phyloP scores from a whole-genome alignment of 495 filamentous ascomycete genomes.

The Daldinia grandis region DNA sequence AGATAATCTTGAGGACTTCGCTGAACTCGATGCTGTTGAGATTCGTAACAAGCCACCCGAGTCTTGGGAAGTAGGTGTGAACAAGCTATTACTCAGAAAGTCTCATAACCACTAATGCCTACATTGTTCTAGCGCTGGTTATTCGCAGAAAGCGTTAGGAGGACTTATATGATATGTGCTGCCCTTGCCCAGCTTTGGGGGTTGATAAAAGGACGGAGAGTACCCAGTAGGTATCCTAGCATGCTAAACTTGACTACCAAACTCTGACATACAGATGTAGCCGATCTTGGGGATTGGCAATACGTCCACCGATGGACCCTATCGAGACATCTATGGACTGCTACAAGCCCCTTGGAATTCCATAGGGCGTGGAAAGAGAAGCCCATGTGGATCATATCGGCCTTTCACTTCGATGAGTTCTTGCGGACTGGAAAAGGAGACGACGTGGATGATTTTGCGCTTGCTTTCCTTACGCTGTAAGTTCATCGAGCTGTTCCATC shows the following conservation, averaged over 20 bases:
- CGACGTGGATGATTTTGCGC: conserved; percentile 40
- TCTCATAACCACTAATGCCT: not conserved
- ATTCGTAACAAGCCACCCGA: conserved; percentile 32
- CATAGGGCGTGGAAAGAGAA: conserved; percentile 42
- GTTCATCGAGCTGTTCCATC: not conserved
- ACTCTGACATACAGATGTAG: conserved; percentile 10
- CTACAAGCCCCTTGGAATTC: conserved; percentile 40
- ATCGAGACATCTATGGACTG: conserved; percentile 40
- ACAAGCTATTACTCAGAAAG: not conserved
- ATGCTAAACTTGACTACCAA: not conserved
- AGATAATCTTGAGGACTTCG: conserved; percentile 43
- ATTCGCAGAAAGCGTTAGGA: conserved; percentile 39
- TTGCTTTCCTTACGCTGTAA: conserved; percentile 36
- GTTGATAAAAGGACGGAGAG: conserved; percentile 25
- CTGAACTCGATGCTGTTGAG: conserved; percentile 16
- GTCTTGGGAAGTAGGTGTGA: conserved; percentile 41
- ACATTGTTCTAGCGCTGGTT: conserved; percentile 33
- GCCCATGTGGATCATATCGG: conserved; percentile 37
- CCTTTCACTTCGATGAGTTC: conserved; percentile 37
- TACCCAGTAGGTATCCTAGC: conserved; percentile 8
- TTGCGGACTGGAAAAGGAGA: conserved; percentile 33
- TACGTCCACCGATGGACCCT: conserved; percentile 36
- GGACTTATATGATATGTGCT: conserved; percentile 34
- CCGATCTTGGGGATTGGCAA: conserved; percentile 25
- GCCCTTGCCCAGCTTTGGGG: not conserved